phyloP scores from a whole-genome alignment of 805 yeast genomes.

The Pichia membranifaciens region DNA sequence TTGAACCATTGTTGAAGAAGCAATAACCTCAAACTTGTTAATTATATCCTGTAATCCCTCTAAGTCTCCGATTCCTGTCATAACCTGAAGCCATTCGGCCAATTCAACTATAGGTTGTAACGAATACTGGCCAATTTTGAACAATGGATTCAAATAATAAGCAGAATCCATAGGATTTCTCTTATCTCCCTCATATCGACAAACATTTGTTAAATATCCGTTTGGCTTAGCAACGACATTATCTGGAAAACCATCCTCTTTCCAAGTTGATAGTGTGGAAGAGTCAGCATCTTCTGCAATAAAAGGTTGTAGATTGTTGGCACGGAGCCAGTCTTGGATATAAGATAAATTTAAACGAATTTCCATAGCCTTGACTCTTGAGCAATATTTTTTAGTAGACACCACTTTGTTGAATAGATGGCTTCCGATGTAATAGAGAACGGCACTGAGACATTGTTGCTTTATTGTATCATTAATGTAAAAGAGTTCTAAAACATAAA shows the following conservation, averaged over 20 bases:
- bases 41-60: slow-evolving; percentile 54
- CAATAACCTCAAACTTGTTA: slow-evolving; percentile 49
- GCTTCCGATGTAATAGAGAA: slow-evolving; percentile 71
- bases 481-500: slow-evolving; percentile 78
- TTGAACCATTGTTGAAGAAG: slow-evolving; percentile 64
- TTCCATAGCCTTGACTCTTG: slow-evolving; percentile 84
- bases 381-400: slow-evolving; percentile 59
- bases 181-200: slow-evolving; percentile 26
- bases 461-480: slow-evolving; percentile 72
- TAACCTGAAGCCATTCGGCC: slow-evolving; percentile 86
- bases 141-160: slow-evolving; percentile 61
- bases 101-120: slow-evolving; percentile 71
- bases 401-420: slow-evolving; percentile 69
- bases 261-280: slow-evolving; percentile 17
- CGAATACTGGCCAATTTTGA: slow-evolving; percentile 58
- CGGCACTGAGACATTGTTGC: slow-evolving; percentile 71
- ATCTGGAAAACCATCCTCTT: slow-evolving; percentile 29
- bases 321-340: slow-evolving; percentile 89
- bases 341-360: slow-evolving; percentile 79
- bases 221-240: slow-evolving; percentile 21
- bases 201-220: slow-evolving; percentile 24
- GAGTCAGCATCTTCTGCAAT: slow-evolving; percentile 24
- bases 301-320: slow-evolving; percentile 49
- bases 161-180: slow-evolving; percentile 43
- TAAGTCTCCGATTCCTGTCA: slow-evolving; percentile 53